Base-by-base conservation (phyloP, 2,329 filamentous ascomycete genomes). In the Verticillium nonalfalfae region DNA sequence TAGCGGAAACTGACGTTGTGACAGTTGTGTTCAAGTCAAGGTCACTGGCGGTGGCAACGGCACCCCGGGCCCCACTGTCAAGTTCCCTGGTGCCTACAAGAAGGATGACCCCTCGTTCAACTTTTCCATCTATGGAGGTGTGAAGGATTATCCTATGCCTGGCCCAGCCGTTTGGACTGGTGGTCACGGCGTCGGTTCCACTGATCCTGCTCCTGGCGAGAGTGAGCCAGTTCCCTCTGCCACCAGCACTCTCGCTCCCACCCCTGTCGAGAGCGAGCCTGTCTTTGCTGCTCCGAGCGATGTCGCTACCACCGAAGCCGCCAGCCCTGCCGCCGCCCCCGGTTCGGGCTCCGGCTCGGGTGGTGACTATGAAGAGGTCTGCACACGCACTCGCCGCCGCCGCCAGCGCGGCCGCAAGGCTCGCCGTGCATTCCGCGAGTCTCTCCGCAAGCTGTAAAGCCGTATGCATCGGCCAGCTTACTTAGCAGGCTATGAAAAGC, bases 21-120 rank as follows among this genome's bases (percentile, higher is more conserved):
- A 63, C 57, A 68, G 64, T 39, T 68, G 66, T 52, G 63, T 62
- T 36, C 64, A 67, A 60, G 61, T 67, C 60, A 64, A 65, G 60
- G 61, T 67, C 36, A 64, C 62, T 11, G 68, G 68, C n/a, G 60
- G 56, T 38, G 66, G 67, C 7, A 60, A 56, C 34, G 65, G 65
- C 45, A 64, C 54, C 2, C 68, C 67, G 11, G 60, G 61, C 18
- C 63, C 66, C 14, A 65, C 62, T 36, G 67, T 67, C 50, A 58
- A 65, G 55, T 65, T 69, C 33, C 67, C 68, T 18, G 68, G 68
- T 18, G 60, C 66, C 4, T 69, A 66, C 59, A 65, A 66, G 56
- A 58, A 60, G 35, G 61, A 65, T 6, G 65, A 66, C 34, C 60
- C 62, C 56, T 60, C 62, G 9, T 60, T 65, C 57, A 39, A 60